phyloP scores from a whole-genome alignment of 75 land plant species.

The Chamaecyparis obtusa region DNA sequence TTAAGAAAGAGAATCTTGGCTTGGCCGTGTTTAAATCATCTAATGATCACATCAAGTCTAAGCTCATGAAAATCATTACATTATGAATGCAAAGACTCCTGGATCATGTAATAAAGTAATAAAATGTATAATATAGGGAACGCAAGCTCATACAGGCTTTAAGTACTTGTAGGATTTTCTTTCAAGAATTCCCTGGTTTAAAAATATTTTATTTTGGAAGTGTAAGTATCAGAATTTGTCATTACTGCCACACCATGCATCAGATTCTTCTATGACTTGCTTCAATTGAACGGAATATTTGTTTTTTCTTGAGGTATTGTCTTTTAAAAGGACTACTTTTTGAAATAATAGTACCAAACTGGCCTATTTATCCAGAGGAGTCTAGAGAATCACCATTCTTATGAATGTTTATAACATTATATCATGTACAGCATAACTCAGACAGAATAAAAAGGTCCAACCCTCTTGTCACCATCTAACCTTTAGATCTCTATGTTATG shows the following conservation, averaged over 20 bases:
- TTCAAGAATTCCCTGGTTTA: not conserved
- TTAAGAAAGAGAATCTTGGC: not conserved
- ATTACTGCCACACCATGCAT: not conserved
- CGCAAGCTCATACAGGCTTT: not conserved
- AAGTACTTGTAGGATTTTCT: not conserved
- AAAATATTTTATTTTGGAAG: not conserved
- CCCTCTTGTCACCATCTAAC: not conserved
- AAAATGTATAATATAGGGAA: not conserved
- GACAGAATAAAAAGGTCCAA: not conserved
- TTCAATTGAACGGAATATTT: not conserved
- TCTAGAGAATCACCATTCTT: not conserved
- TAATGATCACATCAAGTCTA: not conserved
- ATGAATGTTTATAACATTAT: not conserved
- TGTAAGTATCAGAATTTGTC: not conserved
- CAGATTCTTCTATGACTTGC: not conserved
- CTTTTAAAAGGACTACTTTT: not conserved
- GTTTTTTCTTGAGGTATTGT: not conserved
- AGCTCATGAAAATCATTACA: not conserved
- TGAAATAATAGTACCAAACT: not conserved
- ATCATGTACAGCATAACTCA: not conserved
- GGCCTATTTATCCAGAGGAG: not conserved
- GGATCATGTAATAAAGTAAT: not conserved
- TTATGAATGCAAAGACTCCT: not conserved
- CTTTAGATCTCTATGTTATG: not conserved
- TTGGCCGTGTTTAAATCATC: not conserved